phyloP scores from a whole-genome alignment of 305 asterid species.

The Fraxinus angustifolia region DNA sequence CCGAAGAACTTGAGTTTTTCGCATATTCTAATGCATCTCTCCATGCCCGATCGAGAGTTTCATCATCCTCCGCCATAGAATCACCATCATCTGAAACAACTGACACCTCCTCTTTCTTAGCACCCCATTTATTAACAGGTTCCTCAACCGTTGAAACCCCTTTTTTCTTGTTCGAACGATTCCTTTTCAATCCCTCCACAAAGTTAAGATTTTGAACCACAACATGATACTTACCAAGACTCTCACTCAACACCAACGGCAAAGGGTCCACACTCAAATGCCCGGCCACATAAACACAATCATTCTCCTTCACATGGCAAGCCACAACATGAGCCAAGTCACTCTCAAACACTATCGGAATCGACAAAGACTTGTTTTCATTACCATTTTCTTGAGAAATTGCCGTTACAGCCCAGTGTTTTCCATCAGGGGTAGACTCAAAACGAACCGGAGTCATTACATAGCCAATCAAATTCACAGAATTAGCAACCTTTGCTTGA shows the following conservation, averaged over 20 bases:
- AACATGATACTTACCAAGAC: constrained; percentile 51
- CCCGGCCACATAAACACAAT: constrained; percentile 65
- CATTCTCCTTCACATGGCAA: constrained; percentile 65
- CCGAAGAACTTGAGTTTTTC: constrained; percentile 20
- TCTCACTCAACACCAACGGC: constrained; percentile 34
- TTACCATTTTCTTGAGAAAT: constrained; percentile 35
- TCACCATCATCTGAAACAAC: background rate
- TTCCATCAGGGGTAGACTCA: constrained; percentile 45
- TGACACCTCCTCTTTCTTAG: constrained; percentile 16
- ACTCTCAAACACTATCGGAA: constrained; percentile 78
- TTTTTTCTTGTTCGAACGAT: background rate
- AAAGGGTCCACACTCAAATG: constrained; percentile 49
- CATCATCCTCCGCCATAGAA: constrained; percentile 6
- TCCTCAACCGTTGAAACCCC: background rate
- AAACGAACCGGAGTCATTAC: constrained; percentile 54
- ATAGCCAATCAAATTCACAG: constrained; percentile 65
- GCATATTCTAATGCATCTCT: constrained; percentile 23
- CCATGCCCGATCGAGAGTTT: constrained; percentile 21
- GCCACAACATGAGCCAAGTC: constrained; percentile 66
- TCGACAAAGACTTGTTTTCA: constrained; percentile 23
- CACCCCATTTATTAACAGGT: background rate
- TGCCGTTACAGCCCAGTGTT: constrained; percentile 47
- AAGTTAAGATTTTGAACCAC: constrained; percentile 62
- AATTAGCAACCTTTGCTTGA: constrained; percentile 60
- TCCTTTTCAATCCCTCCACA: constrained; percentile 45